A percentile compares a stretch with the other conserved stretches of the same genome.
Evolutionary conservation across 2,329 filamentous ascomycete species (phyloP).

Genomic region (Fusarium albosuccineum): DNA sequence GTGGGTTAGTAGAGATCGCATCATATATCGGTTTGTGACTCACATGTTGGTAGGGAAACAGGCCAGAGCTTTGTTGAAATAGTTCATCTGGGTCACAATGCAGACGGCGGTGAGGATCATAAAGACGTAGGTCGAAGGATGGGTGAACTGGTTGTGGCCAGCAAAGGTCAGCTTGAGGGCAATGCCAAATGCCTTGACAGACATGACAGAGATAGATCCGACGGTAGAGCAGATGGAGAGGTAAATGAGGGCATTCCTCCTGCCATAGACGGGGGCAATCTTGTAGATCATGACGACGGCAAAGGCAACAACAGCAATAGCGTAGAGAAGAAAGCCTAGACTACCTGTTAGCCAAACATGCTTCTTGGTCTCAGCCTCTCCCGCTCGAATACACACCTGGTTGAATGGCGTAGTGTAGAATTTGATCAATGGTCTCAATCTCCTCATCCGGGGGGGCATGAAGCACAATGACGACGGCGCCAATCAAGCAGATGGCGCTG

Average conservation of each 20-base stretch:
- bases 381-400: constrained; percentile 71
- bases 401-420: constrained; percentile 89
- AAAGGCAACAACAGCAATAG: constrained; percentile 82
- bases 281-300: constrained; percentile 96
- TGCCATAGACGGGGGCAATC: constrained; percentile 88
- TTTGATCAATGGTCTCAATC: constrained; percentile 91
- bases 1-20: constrained; percentile 8
- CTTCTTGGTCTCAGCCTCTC: background rate
- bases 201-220: constrained; percentile 98
- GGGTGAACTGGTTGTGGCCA: constrained; percentile 94
- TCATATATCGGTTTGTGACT: constrained; percentile 50
- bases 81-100: constrained; percentile 99
- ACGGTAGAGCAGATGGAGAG: constrained; percentile 98
- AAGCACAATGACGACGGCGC: constrained; percentile 96
- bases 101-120: constrained; percentile 93
- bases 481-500: constrained; percentile 95
- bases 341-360: constrained; percentile 23
- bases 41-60: constrained; percentile 98
- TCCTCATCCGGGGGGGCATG: constrained; percentile 96
- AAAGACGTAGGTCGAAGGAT: constrained; percentile 97
- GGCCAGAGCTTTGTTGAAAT: constrained; percentile 98
- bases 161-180: constrained; percentile 94
- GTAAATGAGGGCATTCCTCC: constrained; percentile 95
- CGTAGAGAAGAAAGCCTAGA: constrained; percentile 90
- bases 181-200: constrained; percentile 98